Conservation (phyloP, 2,329 filamentous ascomycete species). For the Aaosphaeria pasadenensis region DNA sequence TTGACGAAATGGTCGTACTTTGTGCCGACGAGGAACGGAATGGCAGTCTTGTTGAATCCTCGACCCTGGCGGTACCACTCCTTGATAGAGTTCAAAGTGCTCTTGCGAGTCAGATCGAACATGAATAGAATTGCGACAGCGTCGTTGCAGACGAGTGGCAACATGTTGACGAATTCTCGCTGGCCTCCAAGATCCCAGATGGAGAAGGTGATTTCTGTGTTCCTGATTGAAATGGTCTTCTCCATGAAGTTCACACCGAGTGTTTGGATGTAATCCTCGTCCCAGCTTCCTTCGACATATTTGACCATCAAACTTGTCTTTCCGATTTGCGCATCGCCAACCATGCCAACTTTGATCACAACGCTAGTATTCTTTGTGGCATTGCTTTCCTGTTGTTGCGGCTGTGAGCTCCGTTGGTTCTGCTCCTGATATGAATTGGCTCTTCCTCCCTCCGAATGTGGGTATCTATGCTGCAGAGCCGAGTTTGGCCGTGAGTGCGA, state of each 20-base stretch:
- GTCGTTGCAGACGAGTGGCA: slow-evolving; percentile 98
- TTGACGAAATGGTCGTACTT: slow-evolving; percentile 99
- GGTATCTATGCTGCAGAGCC: slow-evolving; percentile 45
- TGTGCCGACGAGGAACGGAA: slow-evolving; percentile 92
- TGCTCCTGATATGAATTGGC: slow-evolving; percentile 47
- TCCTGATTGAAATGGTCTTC: slow-evolving; percentile 98
- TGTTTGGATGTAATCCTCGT: slow-evolving; percentile 99
- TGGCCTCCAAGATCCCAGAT: slow-evolving; percentile 99
- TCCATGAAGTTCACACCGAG: slow-evolving; percentile 99
- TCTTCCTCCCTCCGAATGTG: slow-evolving; percentile 43
- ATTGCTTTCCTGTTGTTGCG: slow-evolving; percentile 33
- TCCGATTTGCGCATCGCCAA: slow-evolving; percentile 96
- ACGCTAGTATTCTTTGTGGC: slow-evolving; percentile 61
- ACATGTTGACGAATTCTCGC: slow-evolving; percentile 99
- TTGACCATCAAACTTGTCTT: slow-evolving; percentile 99
- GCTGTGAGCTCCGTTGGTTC: slow-evolving; percentile 42
- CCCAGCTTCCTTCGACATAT: slow-evolving; percentile 98
- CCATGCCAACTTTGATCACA: slow-evolving; percentile 99
- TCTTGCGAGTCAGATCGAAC: slow-evolving; percentile 98
- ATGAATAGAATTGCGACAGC: slow-evolving; percentile 98
- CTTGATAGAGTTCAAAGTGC: slow-evolving; percentile 98
- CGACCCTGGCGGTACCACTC: slow-evolving; percentile 98
- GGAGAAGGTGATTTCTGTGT: slow-evolving; percentile 98
- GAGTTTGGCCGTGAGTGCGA: slow-evolving; percentile 48
- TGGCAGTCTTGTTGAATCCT: slow-evolving; percentile 99